phyloP scores from a whole-genome alignment of 2,329 filamentous ascomycete genomes.

The Trichophyton benhamiae region DNA sequence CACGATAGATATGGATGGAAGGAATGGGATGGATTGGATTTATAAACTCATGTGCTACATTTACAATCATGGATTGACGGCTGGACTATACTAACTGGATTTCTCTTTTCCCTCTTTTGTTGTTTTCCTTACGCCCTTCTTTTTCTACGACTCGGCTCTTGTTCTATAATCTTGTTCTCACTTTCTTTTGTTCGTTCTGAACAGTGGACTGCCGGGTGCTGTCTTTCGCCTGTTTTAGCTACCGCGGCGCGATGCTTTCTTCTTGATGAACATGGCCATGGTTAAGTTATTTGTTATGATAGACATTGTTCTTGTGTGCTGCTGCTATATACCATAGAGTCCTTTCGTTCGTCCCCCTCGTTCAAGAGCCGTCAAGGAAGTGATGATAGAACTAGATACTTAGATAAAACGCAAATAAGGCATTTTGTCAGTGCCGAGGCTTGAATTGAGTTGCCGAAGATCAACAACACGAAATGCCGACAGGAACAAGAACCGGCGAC shows the following conservation, averaged over 20 bases:
- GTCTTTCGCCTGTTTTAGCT: background rate
- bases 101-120: background rate
- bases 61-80: background rate
- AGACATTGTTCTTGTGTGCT: background rate
- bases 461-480: background rate
- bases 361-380: background rate
- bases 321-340: background rate
- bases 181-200: background rate
- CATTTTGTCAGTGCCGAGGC: background rate
- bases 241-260: background rate
- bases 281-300: background rate
- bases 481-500: background rate
- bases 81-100: background rate
- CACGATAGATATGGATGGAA: constrained; percentile 1
- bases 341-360: background rate
- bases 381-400: background rate
- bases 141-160: background rate
- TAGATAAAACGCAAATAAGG: background rate
- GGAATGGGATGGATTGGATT: background rate
- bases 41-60: background rate
- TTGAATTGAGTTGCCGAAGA: background rate
- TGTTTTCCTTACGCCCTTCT: background rate
- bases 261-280: background rate
- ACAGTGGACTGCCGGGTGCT: background rate
- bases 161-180: background rate